phyloP scores from a whole-genome alignment of 2,329 filamentous ascomycete species.

The Epichloe scottii region DNA sequence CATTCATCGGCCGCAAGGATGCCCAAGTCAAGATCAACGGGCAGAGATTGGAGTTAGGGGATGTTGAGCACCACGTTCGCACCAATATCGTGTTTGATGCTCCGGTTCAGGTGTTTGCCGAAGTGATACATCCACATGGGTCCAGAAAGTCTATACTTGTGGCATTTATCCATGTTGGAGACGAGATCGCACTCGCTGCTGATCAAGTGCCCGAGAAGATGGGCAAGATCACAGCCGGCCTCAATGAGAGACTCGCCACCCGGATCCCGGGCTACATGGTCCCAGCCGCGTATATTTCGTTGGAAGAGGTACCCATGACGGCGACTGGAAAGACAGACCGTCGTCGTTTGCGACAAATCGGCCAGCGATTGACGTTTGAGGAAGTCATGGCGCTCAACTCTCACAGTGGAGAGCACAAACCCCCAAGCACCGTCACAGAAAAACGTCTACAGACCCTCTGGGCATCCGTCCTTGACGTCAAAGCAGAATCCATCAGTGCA shows the following conservation, averaged over 20 bases:
- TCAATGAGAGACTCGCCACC: conserved; percentile 7
- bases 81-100: not conserved
- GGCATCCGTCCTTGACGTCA: conserved; percentile 7
- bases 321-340: conserved; percentile 9
- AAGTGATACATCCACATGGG: not conserved
- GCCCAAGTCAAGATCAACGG: conserved; percentile 43
- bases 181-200: not conserved
- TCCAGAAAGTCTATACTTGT: not conserved
- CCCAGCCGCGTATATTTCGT: conserved; percentile 11
- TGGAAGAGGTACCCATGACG: conserved; percentile 7
- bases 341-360: conserved; percentile 4
- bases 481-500: conserved; percentile 6
- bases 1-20: conserved; percentile 38
- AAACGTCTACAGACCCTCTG: conserved; percentile 7
- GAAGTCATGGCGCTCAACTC: not conserved
- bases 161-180: not conserved
- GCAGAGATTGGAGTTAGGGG: conserved; percentile 33
- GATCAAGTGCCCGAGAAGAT: not conserved
- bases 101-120: not conserved
- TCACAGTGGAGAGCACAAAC: not conserved
- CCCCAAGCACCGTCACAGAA: not conserved
- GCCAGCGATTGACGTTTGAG: not conserved
- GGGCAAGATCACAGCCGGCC: not conserved
- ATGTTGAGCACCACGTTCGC: conserved; percentile 10
- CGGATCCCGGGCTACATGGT: conserved; percentile 8